Conservation (phyloP, 2,329 filamentous ascomycete species). For the Rhexocercosporidium sp. region DNA sequence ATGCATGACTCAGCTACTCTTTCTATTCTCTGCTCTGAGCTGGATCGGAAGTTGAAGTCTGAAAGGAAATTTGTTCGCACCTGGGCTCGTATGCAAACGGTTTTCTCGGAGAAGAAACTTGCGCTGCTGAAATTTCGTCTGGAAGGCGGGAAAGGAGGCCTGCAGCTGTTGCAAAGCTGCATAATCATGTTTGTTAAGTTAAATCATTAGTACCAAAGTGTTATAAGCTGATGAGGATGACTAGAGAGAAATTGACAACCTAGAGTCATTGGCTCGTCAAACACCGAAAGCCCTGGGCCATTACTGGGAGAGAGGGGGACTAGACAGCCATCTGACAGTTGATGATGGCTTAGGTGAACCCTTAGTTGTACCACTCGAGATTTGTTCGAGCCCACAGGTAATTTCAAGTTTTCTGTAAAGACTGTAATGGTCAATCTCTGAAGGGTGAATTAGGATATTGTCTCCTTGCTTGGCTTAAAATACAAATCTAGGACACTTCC, state of each 20-base stretch:
- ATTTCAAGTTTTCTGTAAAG: background rate
- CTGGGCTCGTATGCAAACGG: slow-evolving; percentile 17
- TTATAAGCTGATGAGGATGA: too few species aligned
- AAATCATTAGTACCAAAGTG: background rate
- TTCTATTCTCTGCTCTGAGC: slow-evolving; percentile 9
- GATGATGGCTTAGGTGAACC: slow-evolving; percentile 16
- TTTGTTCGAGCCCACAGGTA: slow-evolving; percentile 10
- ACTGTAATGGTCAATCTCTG: too few species aligned
- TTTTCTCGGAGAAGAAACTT: slow-evolving; percentile 16
- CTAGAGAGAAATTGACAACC: slow-evolving; percentile 6
- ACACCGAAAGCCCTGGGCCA: slow-evolving; percentile 10
- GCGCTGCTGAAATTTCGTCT: slow-evolving; percentile 3
- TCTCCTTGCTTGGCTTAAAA: background rate
- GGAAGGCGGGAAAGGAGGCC: slow-evolving; percentile 1
- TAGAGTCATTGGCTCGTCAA: slow-evolving; percentile 2
- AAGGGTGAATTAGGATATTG: background rate
- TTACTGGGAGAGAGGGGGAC: slow-evolving; percentile 12
- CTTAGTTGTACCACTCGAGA: slow-evolving; percentile 5
- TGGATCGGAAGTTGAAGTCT: slow-evolving; percentile 14
- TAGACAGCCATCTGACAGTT: background rate
- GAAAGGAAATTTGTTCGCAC: slow-evolving; percentile 5
- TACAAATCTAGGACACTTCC: background rate
- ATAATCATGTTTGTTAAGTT: background rate
- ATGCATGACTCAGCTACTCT: slow-evolving; percentile 1
- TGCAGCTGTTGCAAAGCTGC: slow-evolving; percentile 7